Base-by-base conservation (phyloP, 345 rosid genomes). In the Dovyalis caffra region DNA sequence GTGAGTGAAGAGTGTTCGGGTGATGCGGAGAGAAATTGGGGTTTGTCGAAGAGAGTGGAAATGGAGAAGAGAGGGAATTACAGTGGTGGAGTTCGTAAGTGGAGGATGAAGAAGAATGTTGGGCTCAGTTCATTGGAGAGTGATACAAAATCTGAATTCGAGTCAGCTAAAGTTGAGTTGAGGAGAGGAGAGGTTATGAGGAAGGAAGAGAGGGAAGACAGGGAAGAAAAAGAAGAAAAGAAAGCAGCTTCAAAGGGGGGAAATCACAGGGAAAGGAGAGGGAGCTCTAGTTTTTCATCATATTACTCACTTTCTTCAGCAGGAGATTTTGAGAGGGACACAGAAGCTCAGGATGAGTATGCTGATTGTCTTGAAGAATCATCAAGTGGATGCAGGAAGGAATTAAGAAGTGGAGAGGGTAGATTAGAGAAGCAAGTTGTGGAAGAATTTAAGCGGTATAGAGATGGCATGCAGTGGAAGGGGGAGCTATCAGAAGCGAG, bases 231-330 rank as follows among this genome's bases (percentile, higher is more conserved):
- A 23, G 74, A 64, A 45, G 78, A 77, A 73, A 57, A 16, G 14
- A 34, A 18, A 43, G 70, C 16, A 25, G 32, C 71, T 45, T 76
- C 75, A 14, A 83, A 67, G 66, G 80, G 70, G 62, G 85, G 83
- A 64, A 69, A 65, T 72, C 32, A 3, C 38, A 84, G 77, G 77
- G 77, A 68, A 65, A 92, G 85, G 77, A 81, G 78, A 58, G 88
- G 74, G 64, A 87, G 82, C 73, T 85, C 92, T 57, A 87, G 90
- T 76, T 79, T 90, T 77, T 93, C 99, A 4, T 93, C 96, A 35
- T 89, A 90, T 87, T 86, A 90, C 86, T 90, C 99, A 0, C 68
- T 91, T 78, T 87, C 84, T 49, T 92, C 94, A 35, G 75, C 84
- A 1, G 93, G 79, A 68, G 91, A 87, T 61, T 78, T 86, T 18